Evolutionary conservation across 176 grass and related monocot genomes (phyloP), one percentile per base, ranked within the genome.

Genomic region (Ananas comosus): DNA sequence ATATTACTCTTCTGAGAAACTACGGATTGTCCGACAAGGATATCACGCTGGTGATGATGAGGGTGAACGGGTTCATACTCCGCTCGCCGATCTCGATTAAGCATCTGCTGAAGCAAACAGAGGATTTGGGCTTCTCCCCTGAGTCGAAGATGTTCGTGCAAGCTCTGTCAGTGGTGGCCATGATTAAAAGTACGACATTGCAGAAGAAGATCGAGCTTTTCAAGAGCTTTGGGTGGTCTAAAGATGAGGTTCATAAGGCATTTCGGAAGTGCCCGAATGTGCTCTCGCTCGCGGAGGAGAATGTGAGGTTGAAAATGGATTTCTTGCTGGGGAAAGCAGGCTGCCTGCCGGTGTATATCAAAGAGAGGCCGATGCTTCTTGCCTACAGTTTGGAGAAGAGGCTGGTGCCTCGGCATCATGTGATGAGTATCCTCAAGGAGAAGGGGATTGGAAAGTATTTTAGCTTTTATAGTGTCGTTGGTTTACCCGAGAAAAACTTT

Each of bases 201-300:
- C 13, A 17, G 6, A 61, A 61, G 16, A 61, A 61, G 16, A n/a
- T 61, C 17, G 56, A 61, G 13, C 10, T 61, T 61, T 61, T 61
- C 17, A 61, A 61, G 56, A 61, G 56, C 56, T 61, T 61, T 7
- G 56, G 56, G 56, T 61, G 56, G 56, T 61, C 56, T 12, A 19
- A 61, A 61, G 56, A 18, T 18, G 56, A 61, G 56, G 13, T 61
- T 10, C 56, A 22, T 9, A 18, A 16, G 16, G 56, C 56, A 18
- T 61, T 61, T 61, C 16, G 56, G 56, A 61, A 61, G 56, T 61
- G 21, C 21, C 56, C 56, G 4, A 61, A 61, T 19, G 13, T 61
- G 21, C 16, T 61, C 17, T 18, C 56, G 7, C 56, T 61, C 9
- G 56, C 56, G 16, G 56, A 61, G 56, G 56, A 61, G 56, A 61